Evolutionary conservation across 352 stramenopile species (phyloP).

Genomic region (Phytopythium chamaehyphon): DNA sequence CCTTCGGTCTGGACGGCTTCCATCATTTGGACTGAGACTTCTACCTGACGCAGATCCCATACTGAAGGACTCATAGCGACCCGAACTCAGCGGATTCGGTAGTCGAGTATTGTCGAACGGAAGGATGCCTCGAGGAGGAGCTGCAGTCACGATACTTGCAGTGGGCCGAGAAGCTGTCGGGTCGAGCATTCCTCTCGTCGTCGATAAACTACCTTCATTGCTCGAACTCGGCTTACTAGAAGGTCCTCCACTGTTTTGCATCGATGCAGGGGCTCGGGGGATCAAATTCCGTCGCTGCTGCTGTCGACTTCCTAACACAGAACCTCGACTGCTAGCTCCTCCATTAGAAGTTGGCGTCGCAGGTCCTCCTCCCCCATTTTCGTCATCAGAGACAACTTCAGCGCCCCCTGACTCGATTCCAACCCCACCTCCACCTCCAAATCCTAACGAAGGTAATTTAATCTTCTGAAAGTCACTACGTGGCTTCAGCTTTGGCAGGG

Average conservation of each 20-base stretch:
- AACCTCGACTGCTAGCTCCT: not conserved
- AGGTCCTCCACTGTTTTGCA: not conserved
- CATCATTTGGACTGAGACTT: not conserved
- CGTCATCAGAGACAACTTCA: slow-evolving; percentile 56
- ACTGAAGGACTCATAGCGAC: slow-evolving; percentile 1
- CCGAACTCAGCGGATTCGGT: slow-evolving; percentile 20
- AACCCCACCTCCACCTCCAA: slow-evolving; percentile 14
- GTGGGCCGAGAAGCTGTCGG: not conserved
- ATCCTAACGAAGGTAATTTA: slow-evolving; percentile 50
- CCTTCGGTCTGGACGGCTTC: not conserved
- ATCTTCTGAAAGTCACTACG: slow-evolving; percentile 81
- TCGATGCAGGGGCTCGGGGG: not conserved
- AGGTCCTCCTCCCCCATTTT: slow-evolving; percentile 8
- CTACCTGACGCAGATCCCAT: not conserved
- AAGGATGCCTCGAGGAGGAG: slow-evolving; percentile 10
- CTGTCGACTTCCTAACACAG: slow-evolving; percentile 2
- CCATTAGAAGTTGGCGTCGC: slow-evolving; percentile 7
- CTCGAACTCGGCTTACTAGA: slow-evolving; percentile 17
- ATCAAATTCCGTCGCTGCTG: slow-evolving; percentile 5
- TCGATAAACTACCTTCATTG: slow-evolving; percentile 17
- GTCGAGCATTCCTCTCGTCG: not conserved
- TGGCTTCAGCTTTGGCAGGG: slow-evolving; percentile 66
- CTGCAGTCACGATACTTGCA: slow-evolving; percentile 4
- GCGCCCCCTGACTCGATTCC: slow-evolving; percentile 45
- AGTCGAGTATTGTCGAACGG: slow-evolving; percentile 21